phyloP scores from a whole-genome alignment of 2,329 filamentous ascomycete genomes.

The Verticillium tricorpus region DNA sequence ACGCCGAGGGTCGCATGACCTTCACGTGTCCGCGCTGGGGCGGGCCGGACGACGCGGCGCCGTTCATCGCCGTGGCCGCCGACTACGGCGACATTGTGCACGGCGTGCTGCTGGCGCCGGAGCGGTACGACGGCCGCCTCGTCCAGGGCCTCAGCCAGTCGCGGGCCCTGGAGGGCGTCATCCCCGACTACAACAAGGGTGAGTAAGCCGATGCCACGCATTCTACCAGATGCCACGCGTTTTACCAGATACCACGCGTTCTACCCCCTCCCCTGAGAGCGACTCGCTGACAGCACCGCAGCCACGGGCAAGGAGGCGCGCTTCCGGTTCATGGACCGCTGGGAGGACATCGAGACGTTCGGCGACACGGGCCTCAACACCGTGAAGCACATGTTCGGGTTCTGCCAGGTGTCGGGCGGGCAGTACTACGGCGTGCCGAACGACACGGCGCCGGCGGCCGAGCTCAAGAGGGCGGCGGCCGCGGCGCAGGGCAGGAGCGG shows the following conservation, averaged over 20 bases:
- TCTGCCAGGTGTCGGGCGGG: conserved; percentile 27
- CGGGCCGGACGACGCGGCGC: conserved; percentile 27
- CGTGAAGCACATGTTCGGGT: conserved; percentile 30
- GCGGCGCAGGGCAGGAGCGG: conserved; percentile 19
- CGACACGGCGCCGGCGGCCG: conserved; percentile 16
- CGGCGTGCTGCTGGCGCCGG: conserved; percentile 34
- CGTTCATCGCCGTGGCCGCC: conserved; percentile 31
- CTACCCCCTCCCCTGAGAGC: too few relatives aligned
- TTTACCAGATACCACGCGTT: too few relatives aligned
- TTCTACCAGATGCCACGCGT: not conserved
- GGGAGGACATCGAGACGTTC: conserved; percentile 26
- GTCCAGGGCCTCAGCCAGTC: conserved; percentile 33
- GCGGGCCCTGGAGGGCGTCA: conserved; percentile 21
- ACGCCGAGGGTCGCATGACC: conserved; percentile 30
- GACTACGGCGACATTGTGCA: conserved; percentile 43
- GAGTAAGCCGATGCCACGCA: not conserved
- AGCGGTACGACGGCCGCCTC: conserved; percentile 27
- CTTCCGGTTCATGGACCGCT: conserved; percentile 23
- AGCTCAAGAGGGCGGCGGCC: conserved; percentile 23
- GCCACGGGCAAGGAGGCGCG: conserved; percentile 26
- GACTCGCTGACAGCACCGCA: conserved; percentile 1
- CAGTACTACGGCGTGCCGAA: conserved; percentile 24
- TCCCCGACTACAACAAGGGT: conserved; percentile 27
- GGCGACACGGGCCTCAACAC: conserved; percentile 26
- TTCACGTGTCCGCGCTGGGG: conserved; percentile 32